phyloP scores from a whole-genome alignment of 2,329 filamentous ascomycete species.

The Cytospora mali region DNA sequence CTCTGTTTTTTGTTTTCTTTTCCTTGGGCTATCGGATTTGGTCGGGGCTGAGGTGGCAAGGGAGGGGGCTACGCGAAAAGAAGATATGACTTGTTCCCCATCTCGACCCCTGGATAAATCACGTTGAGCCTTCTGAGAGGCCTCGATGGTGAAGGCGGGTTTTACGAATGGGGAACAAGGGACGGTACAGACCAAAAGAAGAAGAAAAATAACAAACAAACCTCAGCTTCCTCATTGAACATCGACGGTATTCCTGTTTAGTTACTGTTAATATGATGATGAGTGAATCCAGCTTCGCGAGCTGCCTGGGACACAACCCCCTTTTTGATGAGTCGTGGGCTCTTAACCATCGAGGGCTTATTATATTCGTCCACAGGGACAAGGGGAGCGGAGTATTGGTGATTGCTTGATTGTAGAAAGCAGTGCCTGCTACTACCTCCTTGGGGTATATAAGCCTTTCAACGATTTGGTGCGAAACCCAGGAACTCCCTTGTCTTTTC shows the following conservation, averaged over 20 bases:
- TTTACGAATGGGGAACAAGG: neutral
- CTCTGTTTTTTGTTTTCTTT: constrained; percentile 12
- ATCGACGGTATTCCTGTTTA: neutral
- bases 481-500: too few species aligned
- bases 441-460: too few species aligned
- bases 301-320: neutral
- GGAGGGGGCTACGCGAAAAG: constrained; percentile 1
- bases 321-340: too few species aligned
- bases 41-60: neutral
- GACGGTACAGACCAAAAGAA: neutral
- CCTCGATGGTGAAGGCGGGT: neutral
- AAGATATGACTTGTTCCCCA: neutral
- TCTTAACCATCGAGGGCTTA: too few species aligned
- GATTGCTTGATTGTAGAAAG: too few species aligned
- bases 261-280: constrained; percentile 14
- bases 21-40: neutral
- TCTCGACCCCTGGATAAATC: neutral
- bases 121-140: neutral
- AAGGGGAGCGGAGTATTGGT: too few species aligned
- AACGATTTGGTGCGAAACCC: too few species aligned
- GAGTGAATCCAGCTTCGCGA: neutral
- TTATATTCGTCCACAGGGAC: too few species aligned
- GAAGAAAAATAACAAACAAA: too few species aligned
- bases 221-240: neutral
- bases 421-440: too few species aligned